Conservation (phyloP, 192 early-diverging fungal species). For the Backusella parvicylindrica region DNA sequence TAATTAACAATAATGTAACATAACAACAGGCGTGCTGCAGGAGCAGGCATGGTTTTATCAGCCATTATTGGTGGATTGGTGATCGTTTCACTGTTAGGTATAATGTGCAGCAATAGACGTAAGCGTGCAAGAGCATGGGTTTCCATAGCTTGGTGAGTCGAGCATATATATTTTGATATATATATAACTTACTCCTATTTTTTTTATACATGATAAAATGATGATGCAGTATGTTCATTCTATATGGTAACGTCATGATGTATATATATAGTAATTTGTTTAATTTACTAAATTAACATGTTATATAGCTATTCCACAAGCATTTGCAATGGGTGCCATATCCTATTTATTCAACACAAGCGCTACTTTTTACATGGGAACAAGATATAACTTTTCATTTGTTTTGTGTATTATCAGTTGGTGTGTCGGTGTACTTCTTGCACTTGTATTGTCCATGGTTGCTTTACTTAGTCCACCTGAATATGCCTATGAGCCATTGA, state of each 20-base stretch:
- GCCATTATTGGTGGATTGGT: conserved; percentile 25
- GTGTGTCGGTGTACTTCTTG: conserved; percentile 22
- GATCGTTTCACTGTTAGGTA: conserved; percentile 21
- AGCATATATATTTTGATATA: not conserved
- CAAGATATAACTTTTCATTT: conserved; percentile 33
- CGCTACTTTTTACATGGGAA: conserved; percentile 26
- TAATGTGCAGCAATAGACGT: conserved; percentile 27
- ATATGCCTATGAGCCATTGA: conserved; percentile 19
- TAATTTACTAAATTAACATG: not conserved
- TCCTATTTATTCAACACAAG: conserved; percentile 33
- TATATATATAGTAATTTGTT: not conserved
- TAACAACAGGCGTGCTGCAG: conserved; percentile 23
- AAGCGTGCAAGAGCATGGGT: conserved; percentile 28
- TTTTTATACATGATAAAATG: not conserved
- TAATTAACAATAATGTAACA: not conserved
- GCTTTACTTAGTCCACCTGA: conserved; percentile 29
- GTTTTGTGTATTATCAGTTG: conserved; percentile 30
- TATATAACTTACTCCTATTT: not conserved
- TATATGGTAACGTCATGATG: not conserved
- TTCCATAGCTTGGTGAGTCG: conserved; percentile 21
- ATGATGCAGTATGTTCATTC: not conserved
- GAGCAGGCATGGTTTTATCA: conserved; percentile 29
- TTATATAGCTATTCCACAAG: conserved; percentile 28
- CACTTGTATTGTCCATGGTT: conserved; percentile 19
- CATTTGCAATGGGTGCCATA: conserved; percentile 28